phyloP scores from a whole-genome alignment of 108 stramenopile species.

The Discostella stelligeroides region DNA sequence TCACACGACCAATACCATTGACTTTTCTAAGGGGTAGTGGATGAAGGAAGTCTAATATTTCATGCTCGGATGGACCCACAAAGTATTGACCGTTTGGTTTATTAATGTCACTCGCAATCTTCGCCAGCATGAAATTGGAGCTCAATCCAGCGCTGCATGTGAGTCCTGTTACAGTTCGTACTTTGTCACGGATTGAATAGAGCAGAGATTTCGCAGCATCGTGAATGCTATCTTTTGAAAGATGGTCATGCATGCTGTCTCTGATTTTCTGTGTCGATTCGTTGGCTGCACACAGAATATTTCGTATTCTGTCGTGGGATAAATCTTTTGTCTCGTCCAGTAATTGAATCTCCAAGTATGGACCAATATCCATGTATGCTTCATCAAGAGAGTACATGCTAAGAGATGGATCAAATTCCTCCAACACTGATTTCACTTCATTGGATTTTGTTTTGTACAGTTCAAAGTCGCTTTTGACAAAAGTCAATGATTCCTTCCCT shows the following conservation, averaged over 20 bases:
- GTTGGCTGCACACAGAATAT: conserved; percentile 12
- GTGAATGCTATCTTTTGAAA: conserved; percentile 34
- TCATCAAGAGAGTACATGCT: conserved; percentile 90
- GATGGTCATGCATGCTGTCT: conserved; percentile 3
- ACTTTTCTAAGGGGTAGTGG: conserved; percentile 80
- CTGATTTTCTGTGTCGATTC: conserved; percentile 1
- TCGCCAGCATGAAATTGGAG: conserved; percentile 89
- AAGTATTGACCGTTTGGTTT: conserved; percentile 96
- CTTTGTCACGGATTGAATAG: conserved; percentile 72
- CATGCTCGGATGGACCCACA: conserved; percentile 62
- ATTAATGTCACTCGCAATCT: conserved; percentile 89
- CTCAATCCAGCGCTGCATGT: conserved; percentile 95
- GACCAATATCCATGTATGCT: conserved; percentile 92
- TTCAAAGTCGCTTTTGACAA: conserved; percentile 79
- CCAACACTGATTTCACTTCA: conserved; percentile 65
- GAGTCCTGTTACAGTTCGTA: conserved; percentile 74
- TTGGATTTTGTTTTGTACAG: conserved; percentile 81
- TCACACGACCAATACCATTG: conserved; percentile 92
- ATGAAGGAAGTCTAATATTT: conserved; percentile 73
- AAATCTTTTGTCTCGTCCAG: conserved; percentile 29
- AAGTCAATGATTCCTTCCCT: conserved; percentile 63
- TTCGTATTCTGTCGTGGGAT: conserved; percentile 50
- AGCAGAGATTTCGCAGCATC: conserved; percentile 42
- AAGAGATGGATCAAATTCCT: conserved; percentile 89
- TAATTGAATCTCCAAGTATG: conserved; percentile 54